These are phyloP conservation scores for Madurella mycetomatis DNA, from an alignment of 2,329 filamentous ascomycete species.

Conservation along the genomic window DNA sequence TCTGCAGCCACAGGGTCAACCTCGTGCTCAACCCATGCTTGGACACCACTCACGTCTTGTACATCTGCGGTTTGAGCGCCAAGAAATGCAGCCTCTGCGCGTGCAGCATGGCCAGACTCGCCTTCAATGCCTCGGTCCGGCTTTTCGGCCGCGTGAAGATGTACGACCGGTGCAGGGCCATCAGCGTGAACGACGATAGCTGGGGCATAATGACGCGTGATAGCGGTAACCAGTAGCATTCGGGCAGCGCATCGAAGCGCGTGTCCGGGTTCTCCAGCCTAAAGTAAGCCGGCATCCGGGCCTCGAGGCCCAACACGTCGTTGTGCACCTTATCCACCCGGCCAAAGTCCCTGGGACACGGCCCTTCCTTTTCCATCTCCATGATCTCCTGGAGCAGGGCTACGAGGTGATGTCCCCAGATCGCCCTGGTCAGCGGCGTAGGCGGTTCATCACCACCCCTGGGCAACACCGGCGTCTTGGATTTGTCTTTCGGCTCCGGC, in stretches of 20 bases:
- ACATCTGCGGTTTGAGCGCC: constrained; percentile 47
- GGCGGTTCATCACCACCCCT: constrained; percentile 50
- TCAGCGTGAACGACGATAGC: constrained; percentile 48
- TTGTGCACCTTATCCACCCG: constrained; percentile 52
- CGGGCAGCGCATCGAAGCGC: constrained; percentile 49
- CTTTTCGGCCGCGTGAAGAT: constrained; percentile 54
- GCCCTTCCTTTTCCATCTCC: constrained; percentile 52
- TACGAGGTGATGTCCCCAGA: constrained; percentile 48
- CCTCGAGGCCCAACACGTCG: constrained; percentile 44
- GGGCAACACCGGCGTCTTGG: constrained; percentile 44
- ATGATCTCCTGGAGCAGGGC: constrained; percentile 50
- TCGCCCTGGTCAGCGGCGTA: constrained; percentile 49
- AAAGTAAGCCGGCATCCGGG: constrained; percentile 49
- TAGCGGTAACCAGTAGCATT: constrained; percentile 49
- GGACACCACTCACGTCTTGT: constrained; percentile 36
- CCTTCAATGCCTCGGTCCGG: constrained; percentile 51
- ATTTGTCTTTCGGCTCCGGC: constrained; percentile 43
- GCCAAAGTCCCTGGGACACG: constrained; percentile 49
- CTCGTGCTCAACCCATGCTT: neutral
- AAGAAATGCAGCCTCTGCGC: constrained; percentile 49
- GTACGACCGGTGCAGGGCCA: constrained; percentile 59
- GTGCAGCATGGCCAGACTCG: constrained; percentile 52
- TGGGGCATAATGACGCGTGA: constrained; percentile 46
- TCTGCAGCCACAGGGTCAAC: constrained; percentile 23
- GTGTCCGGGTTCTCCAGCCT: constrained; percentile 54